A percentile compares a stretch with the other conserved stretches of the same genome.
phyloP scores from a whole-genome alignment of 192 early-diverging fungal species.

The Backusella parvicylindrica region DNA sequence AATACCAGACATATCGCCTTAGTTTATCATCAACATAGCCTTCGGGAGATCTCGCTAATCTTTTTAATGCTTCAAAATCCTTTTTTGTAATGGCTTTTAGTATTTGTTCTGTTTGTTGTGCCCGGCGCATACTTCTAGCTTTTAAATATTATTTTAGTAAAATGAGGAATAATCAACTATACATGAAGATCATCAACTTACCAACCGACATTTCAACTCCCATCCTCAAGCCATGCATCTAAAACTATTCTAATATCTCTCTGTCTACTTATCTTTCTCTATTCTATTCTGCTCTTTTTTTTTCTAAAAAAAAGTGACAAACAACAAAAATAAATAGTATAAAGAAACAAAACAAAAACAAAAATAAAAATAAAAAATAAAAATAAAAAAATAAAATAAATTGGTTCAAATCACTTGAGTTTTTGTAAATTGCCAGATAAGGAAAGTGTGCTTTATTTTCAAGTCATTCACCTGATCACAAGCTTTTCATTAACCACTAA shows the following conservation, averaged over 20 bases:
- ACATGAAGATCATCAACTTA: neutral
- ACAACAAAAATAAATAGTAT: neutral
- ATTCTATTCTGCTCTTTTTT: neutral
- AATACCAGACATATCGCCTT: conserved; percentile 29
- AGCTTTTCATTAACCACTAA: neutral
- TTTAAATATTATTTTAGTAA: neutral
- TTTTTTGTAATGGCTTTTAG: conserved; percentile 13
- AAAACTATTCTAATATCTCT: neutral
- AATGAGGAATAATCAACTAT: neutral
- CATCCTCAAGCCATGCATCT: conserved; percentile 12
- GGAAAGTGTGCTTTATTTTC: neutral
- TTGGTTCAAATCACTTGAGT: neutral
- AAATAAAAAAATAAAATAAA: neutral
- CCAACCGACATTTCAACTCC: conserved; percentile 11
- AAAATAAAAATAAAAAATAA: no score
- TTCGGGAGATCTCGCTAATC: conserved; percentile 16
- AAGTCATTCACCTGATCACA: neutral
- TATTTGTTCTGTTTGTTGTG: conserved; percentile 16
- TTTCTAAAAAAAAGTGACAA: neutral
- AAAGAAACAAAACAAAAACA: neutral
- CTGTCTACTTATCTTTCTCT: neutral
- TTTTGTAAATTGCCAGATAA: neutral
- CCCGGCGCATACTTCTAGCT: conserved; percentile 11
- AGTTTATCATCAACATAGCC: conserved; percentile 24
- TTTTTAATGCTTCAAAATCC: conserved; percentile 20